Evolutionary conservation across 768 basidiomycete species (phyloP).

Genomic region (Pleurotus tuber-regium): DNA sequence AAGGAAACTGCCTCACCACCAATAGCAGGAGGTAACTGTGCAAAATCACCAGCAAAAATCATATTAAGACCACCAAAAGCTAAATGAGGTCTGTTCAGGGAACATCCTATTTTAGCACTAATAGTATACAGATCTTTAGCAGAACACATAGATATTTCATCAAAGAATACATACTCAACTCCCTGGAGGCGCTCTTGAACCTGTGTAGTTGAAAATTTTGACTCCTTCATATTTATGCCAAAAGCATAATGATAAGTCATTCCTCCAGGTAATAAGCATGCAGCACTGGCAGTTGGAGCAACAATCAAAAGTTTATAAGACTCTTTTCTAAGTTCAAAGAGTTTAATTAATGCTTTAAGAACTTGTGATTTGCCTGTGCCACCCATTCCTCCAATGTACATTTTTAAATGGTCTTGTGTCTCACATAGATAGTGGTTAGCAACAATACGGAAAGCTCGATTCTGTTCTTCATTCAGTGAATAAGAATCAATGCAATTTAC

Average conservation of each 20-base stretch:
- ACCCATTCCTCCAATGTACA: conserved; percentile 33
- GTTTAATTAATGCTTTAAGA: conserved; percentile 20
- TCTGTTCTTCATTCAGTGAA: conserved; percentile 27
- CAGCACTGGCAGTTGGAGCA: conserved; percentile 25
- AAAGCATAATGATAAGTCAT: no score
- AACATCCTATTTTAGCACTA: conserved; percentile 19
- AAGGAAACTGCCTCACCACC: conserved; percentile 26
- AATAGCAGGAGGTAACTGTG: no score
- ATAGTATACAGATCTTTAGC: conserved; percentile 29
- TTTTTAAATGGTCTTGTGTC: conserved; percentile 19
- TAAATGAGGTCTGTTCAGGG: conserved; percentile 15
- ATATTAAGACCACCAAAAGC: no score
- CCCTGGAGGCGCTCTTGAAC: conserved; percentile 14
- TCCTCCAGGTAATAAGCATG: conserved; percentile 20
- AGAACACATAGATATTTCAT: no score
- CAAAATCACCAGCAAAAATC: no score
- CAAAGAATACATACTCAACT: conserved; percentile 35
- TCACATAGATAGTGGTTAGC: conserved; percentile 20
- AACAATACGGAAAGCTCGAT: conserved; percentile 27
- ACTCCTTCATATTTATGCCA: no score
- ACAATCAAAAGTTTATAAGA: conserved; percentile 22
- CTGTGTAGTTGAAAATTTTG: no score
- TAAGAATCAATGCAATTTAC: neutral
- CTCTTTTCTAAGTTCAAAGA: conserved; percentile 24
- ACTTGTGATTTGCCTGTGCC: conserved; percentile 32